Base-by-base conservation (phyloP, 129 eudicot species). In the Centrapalus pauciflorus region DNA sequence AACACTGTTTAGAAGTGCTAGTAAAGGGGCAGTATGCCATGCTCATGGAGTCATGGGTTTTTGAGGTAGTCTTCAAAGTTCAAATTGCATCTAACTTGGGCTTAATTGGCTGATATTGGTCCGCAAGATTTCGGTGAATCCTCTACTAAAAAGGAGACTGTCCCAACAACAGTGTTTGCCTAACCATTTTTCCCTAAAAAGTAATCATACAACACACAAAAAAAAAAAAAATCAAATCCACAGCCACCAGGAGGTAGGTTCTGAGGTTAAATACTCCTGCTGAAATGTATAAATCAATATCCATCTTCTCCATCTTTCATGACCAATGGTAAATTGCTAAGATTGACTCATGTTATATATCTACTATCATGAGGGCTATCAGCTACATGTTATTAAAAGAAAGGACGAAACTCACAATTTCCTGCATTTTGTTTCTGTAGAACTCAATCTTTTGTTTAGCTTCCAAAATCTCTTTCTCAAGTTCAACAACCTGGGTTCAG, bases 381-480 rank as follows among this genome's bases (percentile, higher is more conserved):
- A 27, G 13, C 4, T 13, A 37, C n/a, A n/a, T n/a, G n/a, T n/a
- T 27, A 55, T 21, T 32, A 52, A 58, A 19, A 57, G 43, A 57
- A 46, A 72, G 46, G 35, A 55, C 1, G 34, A 20, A 66, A 82
- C 95, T 80, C 80, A 90, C 97, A 71, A 90, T 85, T 85, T 90
- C 97, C 74, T 87, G 97, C 95, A 90, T 90, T 84, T 87, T 90
- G 60, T 85, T 76, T 56, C 93, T 86, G 74, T 75, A 90, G 74
- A 82, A 87, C 75, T 84, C 95, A 71, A 84, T 82, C 66, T 87
- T 87, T 63, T 90, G 92, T 73, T 46, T 87, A 38, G 97, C 78
- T 24, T 90, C 97, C 71, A 70, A 26, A 51, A 90, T 87, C 67
- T 90, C 97, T 74, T 87, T 90, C 64, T 90, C 97, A 76, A 87